A percentile compares a stretch with the other conserved stretches of the same genome.
These are phyloP conservation scores for Delitschia confertaspora DNA, from an alignment of 495 filamentous ascomycete genomes.

Conservation along the genomic window DNA sequence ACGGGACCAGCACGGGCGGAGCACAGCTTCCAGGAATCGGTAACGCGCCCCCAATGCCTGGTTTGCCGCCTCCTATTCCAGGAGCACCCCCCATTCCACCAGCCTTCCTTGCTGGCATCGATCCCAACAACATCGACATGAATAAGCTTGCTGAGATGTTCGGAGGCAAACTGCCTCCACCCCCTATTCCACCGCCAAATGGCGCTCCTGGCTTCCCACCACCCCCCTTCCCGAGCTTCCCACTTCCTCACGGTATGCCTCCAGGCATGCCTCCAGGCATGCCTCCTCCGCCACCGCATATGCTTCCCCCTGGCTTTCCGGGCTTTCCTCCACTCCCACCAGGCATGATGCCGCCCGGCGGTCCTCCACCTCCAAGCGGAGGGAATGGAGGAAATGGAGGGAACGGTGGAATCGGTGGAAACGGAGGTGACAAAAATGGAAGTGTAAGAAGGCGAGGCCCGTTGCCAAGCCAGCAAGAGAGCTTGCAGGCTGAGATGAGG, in stretches of 20 bases:
- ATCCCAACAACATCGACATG: constrained; percentile 57
- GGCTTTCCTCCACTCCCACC: constrained; percentile 18
- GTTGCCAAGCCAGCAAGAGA: constrained; percentile 75
- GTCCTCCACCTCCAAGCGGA: neutral
- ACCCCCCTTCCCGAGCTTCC: constrained; percentile 13
- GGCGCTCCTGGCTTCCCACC: constrained; percentile 24
- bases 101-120: constrained; percentile 38
- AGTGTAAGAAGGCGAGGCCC: constrained; percentile 47
- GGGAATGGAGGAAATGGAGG: constrained; percentile 44
- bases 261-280: constrained; percentile 19
- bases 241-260: constrained; percentile 15
- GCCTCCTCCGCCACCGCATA: constrained; percentile 13
- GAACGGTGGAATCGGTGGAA: constrained; percentile 35
- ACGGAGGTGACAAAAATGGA: constrained; percentile 30
- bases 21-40: constrained; percentile 47
- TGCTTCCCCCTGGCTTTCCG: constrained; percentile 17
- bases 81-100: constrained; percentile 39
- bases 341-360: constrained; percentile 19
- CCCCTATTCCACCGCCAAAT: constrained; percentile 40
- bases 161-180: constrained; percentile 30
- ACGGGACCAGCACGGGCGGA: constrained; percentile 35
- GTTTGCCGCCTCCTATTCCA: constrained; percentile 36
- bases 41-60: constrained; percentile 37
- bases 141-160: constrained; percentile 58
- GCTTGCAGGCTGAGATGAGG: constrained; percentile 64